Evolutionary conservation across 106 monocot species (phyloP), one percentile per base, ranked within the genome.

Genomic region (Ottelia alismoides): DNA sequence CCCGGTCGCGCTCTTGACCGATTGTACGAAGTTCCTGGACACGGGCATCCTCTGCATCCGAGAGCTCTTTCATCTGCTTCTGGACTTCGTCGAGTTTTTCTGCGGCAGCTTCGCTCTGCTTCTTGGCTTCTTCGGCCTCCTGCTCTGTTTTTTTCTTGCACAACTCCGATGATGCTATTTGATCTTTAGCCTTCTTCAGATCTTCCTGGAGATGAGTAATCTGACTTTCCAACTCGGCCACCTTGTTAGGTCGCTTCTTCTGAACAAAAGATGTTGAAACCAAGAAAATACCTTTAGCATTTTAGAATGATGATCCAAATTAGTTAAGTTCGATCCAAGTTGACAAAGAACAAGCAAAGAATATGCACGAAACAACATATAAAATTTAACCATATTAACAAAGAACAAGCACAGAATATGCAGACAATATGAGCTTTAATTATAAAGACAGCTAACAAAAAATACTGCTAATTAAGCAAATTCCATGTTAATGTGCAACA

Each of bases 91-190:
- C 75, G 2, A 80, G 30, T 57, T 81, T 78, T 19, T 57, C 51
- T 25, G 59, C 52, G 56, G 81, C 28, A 19, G 49, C 56, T 1
- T 21, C 12, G 3, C 70, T 52, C 48, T 86, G 76, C 60, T 78
- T 71, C 31, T 69, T 85, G 23, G 76, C 76, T 47, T 75, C 82
- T 58, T 82, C 76, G 6, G 79, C 74, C 69, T 92, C 92, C 52
- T 86, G 57, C 49, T 69, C 58, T 0, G 63, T 63, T 50, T 61
- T 57, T 10, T 45, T 70, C 67, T 68, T 82, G 29, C 49, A 49
- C 47, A 62, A 55, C 48, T 86, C 86, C 10, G 86, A 73, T 26
- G 66, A 71, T 26, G 19, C 47, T 1, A 86, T 70, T 26, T 81
- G 83, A 25, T 88, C 75, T 47, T 73, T 88, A 24, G 70, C 58